Percentiles rank a stretch among this genome's conserved stretches.
Conservation (phyloP, 306 rosid genomes). For the Mimosa pudica region DNA sequence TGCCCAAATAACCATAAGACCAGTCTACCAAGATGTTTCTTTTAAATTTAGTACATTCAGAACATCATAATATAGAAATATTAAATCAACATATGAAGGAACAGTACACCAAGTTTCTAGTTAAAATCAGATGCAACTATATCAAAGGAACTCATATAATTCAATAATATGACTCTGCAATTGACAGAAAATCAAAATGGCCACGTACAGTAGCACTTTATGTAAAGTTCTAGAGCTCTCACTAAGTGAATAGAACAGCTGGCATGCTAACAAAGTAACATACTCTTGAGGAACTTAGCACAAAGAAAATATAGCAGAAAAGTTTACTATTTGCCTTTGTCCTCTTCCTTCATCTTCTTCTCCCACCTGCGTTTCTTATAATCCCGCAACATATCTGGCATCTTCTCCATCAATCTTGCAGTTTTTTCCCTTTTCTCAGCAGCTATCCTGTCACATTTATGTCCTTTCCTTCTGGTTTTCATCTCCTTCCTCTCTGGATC, state of each 20-base stretch:
- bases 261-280: too few species aligned
- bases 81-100: slow-evolving; percentile 11
- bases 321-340: slow-evolving; percentile 58
- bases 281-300: slow-evolving; percentile 2
- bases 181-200: neutral
- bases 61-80: slow-evolving; percentile 6
- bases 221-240: neutral
- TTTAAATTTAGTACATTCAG: neutral
- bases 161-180: neutral
- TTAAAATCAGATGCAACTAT: neutral
- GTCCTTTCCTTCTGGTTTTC: slow-evolving; percentile 89
- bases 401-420: slow-evolving; percentile 78
- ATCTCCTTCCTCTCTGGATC: slow-evolving; percentile 82
- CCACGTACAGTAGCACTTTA: neutral
- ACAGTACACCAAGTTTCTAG: neutral
- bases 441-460: slow-evolving; percentile 74
- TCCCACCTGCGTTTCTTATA: slow-evolving; percentile 87
- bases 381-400: slow-evolving; percentile 77
- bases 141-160: neutral
- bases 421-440: slow-evolving; percentile 83
- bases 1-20: slow-evolving; percentile 4
- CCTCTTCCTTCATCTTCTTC: slow-evolving; percentile 98
- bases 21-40: slow-evolving; percentile 23
- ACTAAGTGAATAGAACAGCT: too few species aligned
- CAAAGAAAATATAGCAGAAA: slow-evolving; percentile 22